These are phyloP conservation scores for Rubroshorea leprosula DNA, from an alignment of 345 rosid species.

Conservation along the genomic window DNA sequence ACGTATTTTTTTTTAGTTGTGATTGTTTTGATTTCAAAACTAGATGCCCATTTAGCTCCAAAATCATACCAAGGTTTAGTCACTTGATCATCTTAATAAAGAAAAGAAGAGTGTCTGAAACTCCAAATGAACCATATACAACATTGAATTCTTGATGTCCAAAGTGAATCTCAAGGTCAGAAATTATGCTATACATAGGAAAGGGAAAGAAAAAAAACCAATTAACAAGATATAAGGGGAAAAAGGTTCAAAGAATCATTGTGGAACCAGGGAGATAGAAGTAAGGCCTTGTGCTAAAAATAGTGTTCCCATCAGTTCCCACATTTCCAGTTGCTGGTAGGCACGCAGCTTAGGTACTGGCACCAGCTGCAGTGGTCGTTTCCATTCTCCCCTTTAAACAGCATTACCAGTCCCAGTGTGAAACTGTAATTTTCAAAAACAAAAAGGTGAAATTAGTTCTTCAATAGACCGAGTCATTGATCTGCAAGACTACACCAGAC, in stretches of 20 bases:
- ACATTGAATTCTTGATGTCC: neutral
- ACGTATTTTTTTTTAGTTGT: too few species aligned
- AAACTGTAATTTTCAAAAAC: constrained; percentile 37
- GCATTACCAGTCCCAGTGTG: constrained; percentile 61
- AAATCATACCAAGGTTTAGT: too few species aligned
- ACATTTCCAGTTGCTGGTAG: constrained; percentile 82
- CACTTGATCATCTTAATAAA: too few species aligned
- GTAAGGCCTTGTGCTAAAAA: too few species aligned
- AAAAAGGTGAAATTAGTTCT: constrained; percentile 2
- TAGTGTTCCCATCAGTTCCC: constrained; percentile 20
- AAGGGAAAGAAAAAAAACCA: neutral
- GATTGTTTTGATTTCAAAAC: too few species aligned
- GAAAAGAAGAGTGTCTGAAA: too few species aligned
- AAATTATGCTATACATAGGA: neutral
- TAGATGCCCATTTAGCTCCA: too few species aligned
- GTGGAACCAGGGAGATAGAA: neutral
- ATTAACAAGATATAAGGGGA: neutral
- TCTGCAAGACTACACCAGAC: neutral
- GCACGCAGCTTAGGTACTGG: constrained; percentile 90
- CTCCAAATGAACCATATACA: too few species aligned
- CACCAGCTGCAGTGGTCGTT: constrained; percentile 96
- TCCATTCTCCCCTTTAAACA: constrained; percentile 78
- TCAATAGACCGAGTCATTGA: neutral
- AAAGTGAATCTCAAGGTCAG: neutral
- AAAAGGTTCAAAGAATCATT: neutral